Percentiles rank a stretch among this genome's conserved stretches.
Evolutionary conservation across 2,329 filamentous ascomycete genomes (phyloP).

Genomic region (Colletotrichum neosansevieriae): DNA sequence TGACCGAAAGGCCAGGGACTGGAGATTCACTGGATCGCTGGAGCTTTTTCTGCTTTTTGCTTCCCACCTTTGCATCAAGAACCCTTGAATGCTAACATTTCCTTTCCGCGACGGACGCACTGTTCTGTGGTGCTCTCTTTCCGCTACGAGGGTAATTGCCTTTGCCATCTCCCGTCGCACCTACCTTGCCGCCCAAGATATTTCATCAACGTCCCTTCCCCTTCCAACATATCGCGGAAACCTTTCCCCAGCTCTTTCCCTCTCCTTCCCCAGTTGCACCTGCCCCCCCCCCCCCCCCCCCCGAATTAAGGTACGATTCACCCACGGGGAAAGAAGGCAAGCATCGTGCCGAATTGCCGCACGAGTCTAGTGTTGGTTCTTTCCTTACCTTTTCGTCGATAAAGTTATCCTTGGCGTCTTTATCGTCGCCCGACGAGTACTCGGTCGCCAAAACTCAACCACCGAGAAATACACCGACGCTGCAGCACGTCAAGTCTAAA

Average conservation of each 20-base stretch:
- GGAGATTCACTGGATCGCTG: slow-evolving; percentile 1
- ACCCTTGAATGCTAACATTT: slow-evolving; percentile 6
- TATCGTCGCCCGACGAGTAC: too few relatives aligned
- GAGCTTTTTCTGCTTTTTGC: slow-evolving; percentile 2
- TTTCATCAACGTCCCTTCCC: slow-evolving; percentile 30
- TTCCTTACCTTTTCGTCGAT: background rate
- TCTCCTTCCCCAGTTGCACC: slow-evolving; percentile 27
- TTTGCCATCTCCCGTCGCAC: slow-evolving; percentile 15
- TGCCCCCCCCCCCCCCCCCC: background rate
- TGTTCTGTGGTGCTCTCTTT: slow-evolving; percentile 5
- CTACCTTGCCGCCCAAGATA: slow-evolving; percentile 28
- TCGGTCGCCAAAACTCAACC: background rate
- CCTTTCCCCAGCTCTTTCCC: slow-evolving; percentile 28
- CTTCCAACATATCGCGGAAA: background rate
- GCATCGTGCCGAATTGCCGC: background rate
- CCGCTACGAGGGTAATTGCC: slow-evolving; percentile 11
- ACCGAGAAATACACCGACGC: slow-evolving; percentile 30
- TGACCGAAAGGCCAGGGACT: slow-evolving; percentile 23
- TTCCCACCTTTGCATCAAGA: background rate
- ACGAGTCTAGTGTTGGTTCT: background rate
- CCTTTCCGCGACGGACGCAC: slow-evolving; percentile 17
- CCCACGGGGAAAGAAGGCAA: slow-evolving; percentile 23
- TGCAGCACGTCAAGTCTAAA: background rate
- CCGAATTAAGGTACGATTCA: background rate
- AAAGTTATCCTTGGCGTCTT: background rate